Conservation (phyloP, 495 filamentous ascomycete species). For the Astrothelium macrocarpum region DNA sequence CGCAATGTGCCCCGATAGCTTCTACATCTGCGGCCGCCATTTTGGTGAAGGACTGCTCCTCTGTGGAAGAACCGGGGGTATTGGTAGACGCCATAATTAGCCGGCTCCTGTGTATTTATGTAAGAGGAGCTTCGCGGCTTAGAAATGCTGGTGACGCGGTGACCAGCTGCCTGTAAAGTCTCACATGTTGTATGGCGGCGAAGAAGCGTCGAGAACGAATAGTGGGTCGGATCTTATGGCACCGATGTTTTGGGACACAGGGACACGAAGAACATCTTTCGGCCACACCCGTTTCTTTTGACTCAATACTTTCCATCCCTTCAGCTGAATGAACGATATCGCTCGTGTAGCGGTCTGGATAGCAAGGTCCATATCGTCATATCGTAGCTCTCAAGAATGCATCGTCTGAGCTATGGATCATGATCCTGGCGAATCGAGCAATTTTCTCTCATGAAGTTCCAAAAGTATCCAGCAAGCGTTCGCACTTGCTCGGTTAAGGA, state of each 20-base stretch:
- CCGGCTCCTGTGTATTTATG: background rate
- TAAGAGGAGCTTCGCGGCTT: background rate
- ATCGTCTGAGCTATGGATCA: no score
- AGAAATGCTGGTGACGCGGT: constrained; percentile 5
- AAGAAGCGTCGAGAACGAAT: constrained; percentile 1
- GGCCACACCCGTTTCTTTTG: background rate
- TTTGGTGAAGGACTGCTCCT: constrained; percentile 41
- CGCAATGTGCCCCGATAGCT: constrained; percentile 82
- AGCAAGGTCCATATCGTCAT: no score
- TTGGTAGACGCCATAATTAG: constrained; percentile 36
- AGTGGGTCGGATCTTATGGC: background rate
- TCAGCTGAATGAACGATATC: no score
- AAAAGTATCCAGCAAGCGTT: background rate
- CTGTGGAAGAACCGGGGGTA: constrained; percentile 20
- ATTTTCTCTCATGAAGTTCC: background rate
- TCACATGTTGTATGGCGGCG: background rate
- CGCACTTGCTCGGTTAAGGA: no score
- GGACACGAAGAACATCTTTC: background rate
- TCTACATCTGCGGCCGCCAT: constrained; percentile 62
- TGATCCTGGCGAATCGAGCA: no score
- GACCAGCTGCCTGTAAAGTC: background rate
- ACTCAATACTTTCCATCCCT: background rate
- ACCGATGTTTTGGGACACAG: background rate
- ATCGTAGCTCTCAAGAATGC: no score
- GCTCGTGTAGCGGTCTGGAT: no score